A percentile compares a stretch with the other conserved stretches of the same genome.
Conservation (phyloP, 2,329 filamentous ascomycete genomes). For the Sclerotiophoma versabilis region DNA sequence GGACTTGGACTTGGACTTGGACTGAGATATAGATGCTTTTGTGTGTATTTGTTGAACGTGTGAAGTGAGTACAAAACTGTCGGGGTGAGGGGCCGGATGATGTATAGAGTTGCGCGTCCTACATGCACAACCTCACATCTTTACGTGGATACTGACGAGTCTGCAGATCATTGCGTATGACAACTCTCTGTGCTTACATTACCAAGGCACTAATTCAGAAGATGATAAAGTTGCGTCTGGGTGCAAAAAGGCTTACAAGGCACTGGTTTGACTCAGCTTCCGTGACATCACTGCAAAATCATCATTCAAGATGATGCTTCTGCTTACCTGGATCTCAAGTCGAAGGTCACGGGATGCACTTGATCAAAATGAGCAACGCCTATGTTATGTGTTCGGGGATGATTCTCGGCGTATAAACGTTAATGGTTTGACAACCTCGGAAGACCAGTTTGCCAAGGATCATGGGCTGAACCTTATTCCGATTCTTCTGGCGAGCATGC, state of each 20-base stretch:
- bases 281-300: neutral
- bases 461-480: neutral
- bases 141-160: constrained; percentile 9
- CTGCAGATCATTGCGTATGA: constrained; percentile 1
- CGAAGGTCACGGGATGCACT: neutral
- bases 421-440: constrained; percentile 2
- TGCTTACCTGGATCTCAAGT: no score
- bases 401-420: neutral
- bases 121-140: neutral
- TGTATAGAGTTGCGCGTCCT: constrained; percentile 12
- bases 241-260: neutral
- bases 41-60: neutral
- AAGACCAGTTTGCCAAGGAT: neutral
- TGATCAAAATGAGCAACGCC: neutral
- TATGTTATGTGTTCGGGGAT: neutral
- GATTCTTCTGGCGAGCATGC: neutral
- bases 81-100: constrained; percentile 17
- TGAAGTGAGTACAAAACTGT: constrained; percentile 1
- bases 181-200: neutral
- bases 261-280: neutral
- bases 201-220: neutral
- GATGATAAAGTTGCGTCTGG: neutral
- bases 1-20: neutral
- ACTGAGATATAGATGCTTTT: constrained; percentile 2
- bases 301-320: neutral